Base-by-base conservation (phyloP, 345 rosid species). In the Turnera subulata region DNA sequence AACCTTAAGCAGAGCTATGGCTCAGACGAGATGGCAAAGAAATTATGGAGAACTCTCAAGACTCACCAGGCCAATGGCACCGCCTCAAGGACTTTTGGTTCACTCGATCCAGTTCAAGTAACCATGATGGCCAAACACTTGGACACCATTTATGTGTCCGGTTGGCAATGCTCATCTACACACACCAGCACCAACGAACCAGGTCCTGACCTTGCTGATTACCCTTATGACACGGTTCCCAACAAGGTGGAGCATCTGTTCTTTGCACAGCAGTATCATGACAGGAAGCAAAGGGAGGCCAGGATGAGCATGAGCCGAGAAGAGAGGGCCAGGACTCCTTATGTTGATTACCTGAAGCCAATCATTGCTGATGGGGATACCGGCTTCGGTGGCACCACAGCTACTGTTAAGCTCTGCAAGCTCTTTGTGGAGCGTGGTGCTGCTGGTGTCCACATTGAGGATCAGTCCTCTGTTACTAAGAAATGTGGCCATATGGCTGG, bases 141-240 rank as follows among this genome's bases (percentile, higher is more conserved):
- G 55, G 97, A 90, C 82, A 69, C 84, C 15, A 85, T 90, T 37
- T 90, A 90, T 22, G 95, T 93, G 61, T 93, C 97, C 4, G 99
- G 99, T 23, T 94, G 99, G 97, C 96, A 94, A 62, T 94, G 99
- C 76, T 94, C 96, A 13, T 94, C 99, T n/a, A 94, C 96, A 11
- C 96, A 90, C 73, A 88, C 96, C 20, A 61, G 75, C 53, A 84
- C 96, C 62, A 90, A 90, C 17, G 97, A 90, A 66, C 99, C 97
- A 2, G 99, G 96, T 19, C 99, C 99, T 0, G 95, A 88, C 73
- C 97, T 85, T n/a, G 95, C 97, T 10, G 99, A 90, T 46, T 94
- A 94, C 51, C 99, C 96, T 0, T 88, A 88, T 11, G 96, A 94
- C 64, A 94, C 99, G 9, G 95, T 94, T 59, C 97, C 97, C 0